Conservation (phyloP, 441 rosid genomes). For the Metrosideros polymorpha region DNA sequence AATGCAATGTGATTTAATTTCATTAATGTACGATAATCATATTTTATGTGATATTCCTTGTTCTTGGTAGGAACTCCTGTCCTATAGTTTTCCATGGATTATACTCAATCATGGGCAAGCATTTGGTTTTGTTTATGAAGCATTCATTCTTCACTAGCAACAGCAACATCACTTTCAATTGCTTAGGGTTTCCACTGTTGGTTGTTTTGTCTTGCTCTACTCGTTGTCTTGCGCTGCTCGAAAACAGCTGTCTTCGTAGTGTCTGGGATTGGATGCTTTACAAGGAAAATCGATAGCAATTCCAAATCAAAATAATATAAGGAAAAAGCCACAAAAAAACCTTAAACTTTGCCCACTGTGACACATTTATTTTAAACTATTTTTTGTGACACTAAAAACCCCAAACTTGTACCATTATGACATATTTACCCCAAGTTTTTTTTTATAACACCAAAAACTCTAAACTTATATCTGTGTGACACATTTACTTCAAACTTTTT, state of each 20-base stretch:
- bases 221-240: neutral
- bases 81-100: neutral
- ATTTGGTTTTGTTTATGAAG: neutral
- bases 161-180: neutral
- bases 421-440: too few relatives aligned
- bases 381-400: too few relatives aligned
- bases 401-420: too few relatives aligned
- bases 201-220: neutral
- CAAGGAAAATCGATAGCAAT: neutral
- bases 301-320: neutral
- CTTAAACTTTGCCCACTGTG: too few relatives aligned
- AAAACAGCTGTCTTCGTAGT: neutral
- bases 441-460: too few relatives aligned
- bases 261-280: neutral
- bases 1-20: neutral
- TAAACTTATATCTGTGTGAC: too few relatives aligned
- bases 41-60: neutral
- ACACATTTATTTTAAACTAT: too few relatives aligned
- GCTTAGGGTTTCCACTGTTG: neutral
- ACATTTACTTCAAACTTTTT: too few relatives aligned
- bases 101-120: neutral
- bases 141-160: neutral
- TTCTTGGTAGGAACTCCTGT: neutral
- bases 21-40: neutral
- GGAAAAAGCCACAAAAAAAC: too few relatives aligned